Evolutionary conservation across 345 rosid species (phyloP).

Genomic region (Sonneratia alba): DNA sequence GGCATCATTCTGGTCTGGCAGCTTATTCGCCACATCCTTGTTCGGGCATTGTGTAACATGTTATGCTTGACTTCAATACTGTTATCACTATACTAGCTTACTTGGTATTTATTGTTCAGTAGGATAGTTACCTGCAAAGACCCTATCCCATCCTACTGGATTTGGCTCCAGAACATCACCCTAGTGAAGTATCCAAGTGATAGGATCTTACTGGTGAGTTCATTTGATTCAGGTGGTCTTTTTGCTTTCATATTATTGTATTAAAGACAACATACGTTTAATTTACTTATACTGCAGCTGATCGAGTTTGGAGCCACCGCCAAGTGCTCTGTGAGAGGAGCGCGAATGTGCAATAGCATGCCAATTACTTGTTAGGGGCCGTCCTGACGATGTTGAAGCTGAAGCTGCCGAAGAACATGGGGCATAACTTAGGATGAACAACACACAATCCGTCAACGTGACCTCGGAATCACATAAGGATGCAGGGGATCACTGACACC

Average conservation of each 20-base stretch:
- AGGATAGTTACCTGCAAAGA: conserved; percentile 62
- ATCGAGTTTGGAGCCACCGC: conserved; percentile 51
- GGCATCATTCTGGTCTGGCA: conserved; percentile 89
- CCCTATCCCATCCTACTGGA: conserved; percentile 62
- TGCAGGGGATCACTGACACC: conserved; percentile 65
- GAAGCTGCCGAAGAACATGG: conserved; percentile 44
- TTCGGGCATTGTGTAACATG: conserved; percentile 72
- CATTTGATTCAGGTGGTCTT: too few species aligned
- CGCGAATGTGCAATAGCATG: conserved; percentile 66
- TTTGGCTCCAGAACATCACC: conserved; percentile 87
- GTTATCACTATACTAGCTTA: conserved; percentile 73
- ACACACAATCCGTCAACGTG: conserved; percentile 59
- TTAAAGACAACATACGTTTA: too few species aligned
- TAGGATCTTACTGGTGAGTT: conserved; percentile 18
- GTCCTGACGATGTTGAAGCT: conserved; percentile 38
- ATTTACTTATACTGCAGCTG: conserved; percentile 8
- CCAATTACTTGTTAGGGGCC: conserved; percentile 29
- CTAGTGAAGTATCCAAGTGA: conserved; percentile 77
- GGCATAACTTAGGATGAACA: conserved; percentile 34
- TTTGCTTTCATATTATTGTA: too few species aligned
- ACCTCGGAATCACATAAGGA: conserved; percentile 50
- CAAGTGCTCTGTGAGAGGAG: conserved; percentile 63
- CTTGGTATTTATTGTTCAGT: conserved; percentile 74
- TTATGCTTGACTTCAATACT: conserved; percentile 72
- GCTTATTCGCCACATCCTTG: conserved; percentile 80